A percentile compares a stretch with the other conserved stretches of the same genome.
These are phyloP conservation scores for Theobroma grandiflorum DNA, from an alignment of 441 rosid genomes.

Conservation along the genomic window DNA sequence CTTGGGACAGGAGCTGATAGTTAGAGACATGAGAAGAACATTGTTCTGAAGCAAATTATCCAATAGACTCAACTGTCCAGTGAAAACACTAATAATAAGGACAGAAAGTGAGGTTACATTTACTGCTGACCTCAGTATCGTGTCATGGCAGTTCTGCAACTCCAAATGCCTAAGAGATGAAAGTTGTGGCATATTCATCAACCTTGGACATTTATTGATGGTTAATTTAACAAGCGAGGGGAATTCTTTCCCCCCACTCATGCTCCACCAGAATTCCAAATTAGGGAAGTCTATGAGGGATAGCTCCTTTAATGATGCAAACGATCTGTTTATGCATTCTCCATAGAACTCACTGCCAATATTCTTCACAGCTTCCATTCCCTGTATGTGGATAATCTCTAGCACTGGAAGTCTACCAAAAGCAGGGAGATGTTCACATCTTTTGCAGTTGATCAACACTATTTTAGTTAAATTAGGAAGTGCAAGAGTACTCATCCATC, in stretches of 20 bases:
- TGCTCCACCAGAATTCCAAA: constrained; percentile 32
- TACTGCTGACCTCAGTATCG: constrained; percentile 1
- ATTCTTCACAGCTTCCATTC: constrained; percentile 27
- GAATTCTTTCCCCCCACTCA: constrained; percentile 25
- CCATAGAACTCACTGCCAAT: constrained; percentile 33
- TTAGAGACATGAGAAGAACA: constrained; percentile 21
- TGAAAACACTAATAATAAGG: constrained; percentile 17
- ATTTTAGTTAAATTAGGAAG: constrained; percentile 23
- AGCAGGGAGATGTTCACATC: constrained; percentile 23
- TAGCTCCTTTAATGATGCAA: constrained; percentile 32
- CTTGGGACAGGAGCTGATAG: constrained; percentile 34
- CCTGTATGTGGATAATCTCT: constrained; percentile 23
- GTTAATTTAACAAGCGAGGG: constrained; percentile 25
- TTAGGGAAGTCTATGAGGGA: constrained; percentile 27
- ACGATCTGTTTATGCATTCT: constrained; percentile 8
- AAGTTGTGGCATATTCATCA: constrained; percentile 27
- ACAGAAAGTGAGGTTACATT: constrained; percentile 21
- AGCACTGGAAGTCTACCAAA: constrained; percentile 32
- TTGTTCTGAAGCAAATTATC: constrained; percentile 33
- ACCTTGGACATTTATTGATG: constrained; percentile 28
- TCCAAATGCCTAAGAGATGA: constrained; percentile 29
- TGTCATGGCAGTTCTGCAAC: constrained; percentile 21
- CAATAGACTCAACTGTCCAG: constrained; percentile 4
- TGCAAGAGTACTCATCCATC: constrained; percentile 13
- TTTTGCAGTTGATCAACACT: constrained; percentile 20